Evolutionary conservation across 2,329 filamentous ascomycete species (phyloP).

Genomic region (Colletotrichum somersetense): DNA sequence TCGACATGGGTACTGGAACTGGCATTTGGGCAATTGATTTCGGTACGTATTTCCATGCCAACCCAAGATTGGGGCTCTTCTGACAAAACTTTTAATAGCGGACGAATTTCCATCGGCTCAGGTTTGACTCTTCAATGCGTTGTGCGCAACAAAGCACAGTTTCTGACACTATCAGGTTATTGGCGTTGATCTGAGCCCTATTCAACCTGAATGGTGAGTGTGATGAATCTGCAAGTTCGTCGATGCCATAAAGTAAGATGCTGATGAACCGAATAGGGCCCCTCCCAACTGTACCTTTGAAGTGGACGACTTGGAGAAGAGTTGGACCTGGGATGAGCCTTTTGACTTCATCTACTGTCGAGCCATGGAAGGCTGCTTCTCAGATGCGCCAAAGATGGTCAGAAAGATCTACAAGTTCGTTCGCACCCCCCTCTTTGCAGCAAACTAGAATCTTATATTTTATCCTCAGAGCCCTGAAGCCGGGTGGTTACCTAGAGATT

Average conservation of each 20-base stretch:
- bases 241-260: neutral
- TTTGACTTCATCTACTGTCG: slow-evolving; percentile 58
- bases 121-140: slow-evolving; percentile 20
- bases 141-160: neutral
- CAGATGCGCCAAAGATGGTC: slow-evolving; percentile 32
- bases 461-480: slow-evolving; percentile 44
- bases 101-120: slow-evolving; percentile 49
- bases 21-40: slow-evolving; percentile 60
- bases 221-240: neutral
- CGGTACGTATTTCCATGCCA: slow-evolving; percentile 41
- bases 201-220: slow-evolving; percentile 25
- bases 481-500: slow-evolving; percentile 51
- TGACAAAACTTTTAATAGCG: slow-evolving; percentile 32
- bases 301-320: slow-evolving; percentile 56
- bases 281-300: slow-evolving; percentile 63
- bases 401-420: slow-evolving; percentile 15
- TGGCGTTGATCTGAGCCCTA: slow-evolving; percentile 27
- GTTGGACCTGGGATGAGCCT: slow-evolving; percentile 53
- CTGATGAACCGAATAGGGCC: slow-evolving; percentile 47
- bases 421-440: too few species aligned
- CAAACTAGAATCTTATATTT: neutral
- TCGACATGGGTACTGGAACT: slow-evolving; percentile 63
- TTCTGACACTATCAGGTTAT: slow-evolving; percentile 1
- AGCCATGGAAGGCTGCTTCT: slow-evolving; percentile 48
- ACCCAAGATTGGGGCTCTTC: slow-evolving; percentile 4